Conservation (phyloP, 2,329 filamentous ascomycete species). For the Westerdykella aurantiaca region DNA sequence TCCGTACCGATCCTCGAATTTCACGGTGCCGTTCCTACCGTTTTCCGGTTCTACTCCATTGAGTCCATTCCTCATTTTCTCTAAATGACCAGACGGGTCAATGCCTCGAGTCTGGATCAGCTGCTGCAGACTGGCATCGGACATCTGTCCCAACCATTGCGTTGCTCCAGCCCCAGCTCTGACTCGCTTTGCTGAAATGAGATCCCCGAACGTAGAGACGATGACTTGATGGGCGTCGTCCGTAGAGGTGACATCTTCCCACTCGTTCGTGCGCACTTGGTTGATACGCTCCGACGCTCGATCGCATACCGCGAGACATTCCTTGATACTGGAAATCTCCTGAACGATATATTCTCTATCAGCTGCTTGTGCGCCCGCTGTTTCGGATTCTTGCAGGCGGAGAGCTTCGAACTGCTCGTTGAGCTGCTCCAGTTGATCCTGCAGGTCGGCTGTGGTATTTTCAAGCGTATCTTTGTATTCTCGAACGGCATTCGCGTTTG, state of each 20-base stretch:
- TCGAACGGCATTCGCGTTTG: constrained; percentile 6
- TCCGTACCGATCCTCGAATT: too few relatives aligned
- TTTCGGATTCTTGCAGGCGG: constrained; percentile 9
- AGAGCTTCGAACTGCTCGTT: constrained; percentile 10
- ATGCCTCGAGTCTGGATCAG: neutral
- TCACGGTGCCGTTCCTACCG: too few relatives aligned
- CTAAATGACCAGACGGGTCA: neutral
- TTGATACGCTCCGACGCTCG: constrained; percentile 5
- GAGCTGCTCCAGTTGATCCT: constrained; percentile 9
- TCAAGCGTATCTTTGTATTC: constrained; percentile 11
- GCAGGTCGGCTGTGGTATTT: constrained; percentile 10
- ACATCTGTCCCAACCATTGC: constrained; percentile 8
- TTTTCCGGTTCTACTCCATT: too few relatives aligned
- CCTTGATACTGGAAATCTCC: constrained; percentile 7
- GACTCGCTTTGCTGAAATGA: constrained; percentile 6
- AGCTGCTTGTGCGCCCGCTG: constrained; percentile 1
- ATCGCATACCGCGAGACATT: constrained; percentile 5
- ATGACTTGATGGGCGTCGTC: constrained; percentile 9
- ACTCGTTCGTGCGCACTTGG: constrained; percentile 5
- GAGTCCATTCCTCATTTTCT: too few relatives aligned
- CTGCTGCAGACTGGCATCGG: constrained; percentile 6
- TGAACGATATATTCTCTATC: constrained; percentile 2
- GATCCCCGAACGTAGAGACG: constrained; percentile 9
- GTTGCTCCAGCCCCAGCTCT: constrained; percentile 3
- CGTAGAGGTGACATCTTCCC: constrained; percentile 4